Evolutionary conservation across 352 stramenopile species (phyloP).

Genomic region (Phytopythium boreale): DNA sequence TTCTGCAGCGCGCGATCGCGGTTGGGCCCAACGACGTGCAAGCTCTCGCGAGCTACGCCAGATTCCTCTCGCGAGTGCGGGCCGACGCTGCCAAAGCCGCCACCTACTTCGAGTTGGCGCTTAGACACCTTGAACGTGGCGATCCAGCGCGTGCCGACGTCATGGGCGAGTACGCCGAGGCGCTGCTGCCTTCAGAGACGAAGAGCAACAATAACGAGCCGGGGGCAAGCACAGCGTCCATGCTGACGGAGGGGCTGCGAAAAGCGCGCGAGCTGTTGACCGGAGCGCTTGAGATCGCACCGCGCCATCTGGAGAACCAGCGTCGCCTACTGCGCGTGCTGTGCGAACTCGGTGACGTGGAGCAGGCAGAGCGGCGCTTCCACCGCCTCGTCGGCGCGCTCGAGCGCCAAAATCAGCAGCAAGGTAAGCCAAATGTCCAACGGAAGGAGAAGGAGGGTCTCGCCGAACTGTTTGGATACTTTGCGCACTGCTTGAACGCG

Average conservation of each 20-base stretch:
- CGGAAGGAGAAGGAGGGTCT: background rate
- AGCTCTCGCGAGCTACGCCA: conserved; percentile 28
- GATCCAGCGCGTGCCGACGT: background rate
- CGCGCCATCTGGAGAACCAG: background rate
- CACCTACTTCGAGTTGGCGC: background rate
- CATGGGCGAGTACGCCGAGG: background rate
- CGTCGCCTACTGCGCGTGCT: background rate
- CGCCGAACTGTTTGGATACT: background rate
- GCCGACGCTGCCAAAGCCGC: conserved; percentile 6
- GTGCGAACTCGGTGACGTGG: background rate
- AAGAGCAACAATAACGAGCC: background rate
- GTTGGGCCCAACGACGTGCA: conserved; percentile 15
- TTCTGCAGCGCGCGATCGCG: conserved; percentile 24
- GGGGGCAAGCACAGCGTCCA: background rate
- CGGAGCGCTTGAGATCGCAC: background rate
- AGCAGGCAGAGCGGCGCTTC: background rate
- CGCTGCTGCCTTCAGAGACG: background rate
- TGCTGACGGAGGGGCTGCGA: background rate
- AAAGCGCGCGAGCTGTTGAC: background rate
- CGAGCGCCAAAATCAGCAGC: background rate
- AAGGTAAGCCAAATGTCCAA: background rate
- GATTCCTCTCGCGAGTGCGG: conserved; percentile 26
- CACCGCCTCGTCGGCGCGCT: background rate
- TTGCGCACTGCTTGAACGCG: background rate
- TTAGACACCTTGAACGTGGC: background rate